phyloP scores from a whole-genome alignment of 2,329 filamentous ascomycete genomes.

The Aureobasidium musti region DNA sequence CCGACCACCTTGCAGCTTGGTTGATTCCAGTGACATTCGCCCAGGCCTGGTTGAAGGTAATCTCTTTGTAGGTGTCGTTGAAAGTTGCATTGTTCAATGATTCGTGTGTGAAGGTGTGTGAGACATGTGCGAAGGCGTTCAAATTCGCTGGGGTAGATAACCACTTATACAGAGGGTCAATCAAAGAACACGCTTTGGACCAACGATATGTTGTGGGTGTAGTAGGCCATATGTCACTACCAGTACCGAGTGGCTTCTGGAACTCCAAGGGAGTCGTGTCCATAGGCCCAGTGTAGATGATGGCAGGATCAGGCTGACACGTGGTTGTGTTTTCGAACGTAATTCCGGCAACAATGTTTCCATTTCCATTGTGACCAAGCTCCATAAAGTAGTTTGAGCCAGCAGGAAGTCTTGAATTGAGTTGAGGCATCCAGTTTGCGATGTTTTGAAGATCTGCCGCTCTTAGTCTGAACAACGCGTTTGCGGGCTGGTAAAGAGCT shows the following conservation, averaged over 20 bases:
- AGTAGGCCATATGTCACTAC: conserved; percentile 44
- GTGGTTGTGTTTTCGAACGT: conserved; percentile 32
- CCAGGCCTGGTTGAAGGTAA: conserved; percentile 63
- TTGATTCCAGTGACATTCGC: conserved; percentile 56
- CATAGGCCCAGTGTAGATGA: conserved; percentile 45
- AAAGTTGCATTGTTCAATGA: conserved; percentile 63
- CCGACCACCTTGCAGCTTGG: conserved; percentile 52
- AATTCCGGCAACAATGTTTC: conserved; percentile 49
- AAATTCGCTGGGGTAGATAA: conserved; percentile 53
- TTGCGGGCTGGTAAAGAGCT: conserved; percentile 47
- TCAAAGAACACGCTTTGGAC: conserved; percentile 52
- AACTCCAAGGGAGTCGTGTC: conserved; percentile 50
- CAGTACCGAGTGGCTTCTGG: conserved; percentile 47
- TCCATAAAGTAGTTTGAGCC: conserved; percentile 58
- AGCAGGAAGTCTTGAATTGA: conserved; percentile 53
- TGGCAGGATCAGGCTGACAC: conserved; percentile 42
- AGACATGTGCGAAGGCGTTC: conserved; percentile 60
- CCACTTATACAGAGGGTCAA: conserved; percentile 58
- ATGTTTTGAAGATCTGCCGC: conserved; percentile 53
- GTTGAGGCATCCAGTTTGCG: conserved; percentile 46
- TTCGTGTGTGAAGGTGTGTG: conserved; percentile 64
- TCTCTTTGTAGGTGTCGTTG: conserved; percentile 58
- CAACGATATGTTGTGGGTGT: conserved; percentile 52
- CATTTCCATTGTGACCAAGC: conserved; percentile 59
- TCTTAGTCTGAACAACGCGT: conserved; percentile 53